phyloP scores from a whole-genome alignment of 1,139 yeast genomes.

The Zygoascus hellenicus region DNA sequence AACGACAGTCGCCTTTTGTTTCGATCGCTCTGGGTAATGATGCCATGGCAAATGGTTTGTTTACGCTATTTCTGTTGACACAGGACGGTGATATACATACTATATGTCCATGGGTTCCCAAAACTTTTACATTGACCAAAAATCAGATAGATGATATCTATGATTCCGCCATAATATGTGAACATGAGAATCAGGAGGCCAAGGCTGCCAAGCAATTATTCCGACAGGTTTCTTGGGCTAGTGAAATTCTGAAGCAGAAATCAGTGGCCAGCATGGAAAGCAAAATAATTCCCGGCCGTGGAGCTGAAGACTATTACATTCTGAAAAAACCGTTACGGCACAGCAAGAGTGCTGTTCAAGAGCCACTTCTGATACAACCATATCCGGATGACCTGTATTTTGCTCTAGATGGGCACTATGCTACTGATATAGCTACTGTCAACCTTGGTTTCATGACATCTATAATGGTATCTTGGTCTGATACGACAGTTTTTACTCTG shows the following conservation, averaged over 20 bases:
- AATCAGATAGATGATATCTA: conserved; percentile 37
- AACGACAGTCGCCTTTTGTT: conserved; percentile 27
- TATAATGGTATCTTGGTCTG: conserved; percentile 21
- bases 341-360: conserved; percentile 33
- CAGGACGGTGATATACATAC: conserved; percentile 52
- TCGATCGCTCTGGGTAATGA: conserved; percentile 46
- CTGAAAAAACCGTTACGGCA: conserved; percentile 21
- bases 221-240: conserved; percentile 27
- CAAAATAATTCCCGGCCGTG: conserved; percentile 17
- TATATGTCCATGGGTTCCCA: conserved; percentile 53
- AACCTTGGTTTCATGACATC: conserved; percentile 30
- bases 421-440: conserved; percentile 32
- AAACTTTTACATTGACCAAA: conserved; percentile 34
- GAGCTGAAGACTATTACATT: conserved; percentile 19
- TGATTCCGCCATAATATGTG: conserved; percentile 38
- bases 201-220: conserved; percentile 16
- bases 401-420: conserved; percentile 30
- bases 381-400: conserved; percentile 45
- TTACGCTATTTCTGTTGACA: conserved; percentile 46
- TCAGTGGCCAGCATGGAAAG: conserved; percentile 21
- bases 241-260: conserved; percentile 26
- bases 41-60: conserved; percentile 33
- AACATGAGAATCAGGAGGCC: conserved; percentile 19
- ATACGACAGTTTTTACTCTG: conserved; percentile 25
- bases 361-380: conserved; percentile 48